Evolutionary conservation across 495 filamentous ascomycete genomes (phyloP).

Genomic region (Penicillium argentinense): DNA sequence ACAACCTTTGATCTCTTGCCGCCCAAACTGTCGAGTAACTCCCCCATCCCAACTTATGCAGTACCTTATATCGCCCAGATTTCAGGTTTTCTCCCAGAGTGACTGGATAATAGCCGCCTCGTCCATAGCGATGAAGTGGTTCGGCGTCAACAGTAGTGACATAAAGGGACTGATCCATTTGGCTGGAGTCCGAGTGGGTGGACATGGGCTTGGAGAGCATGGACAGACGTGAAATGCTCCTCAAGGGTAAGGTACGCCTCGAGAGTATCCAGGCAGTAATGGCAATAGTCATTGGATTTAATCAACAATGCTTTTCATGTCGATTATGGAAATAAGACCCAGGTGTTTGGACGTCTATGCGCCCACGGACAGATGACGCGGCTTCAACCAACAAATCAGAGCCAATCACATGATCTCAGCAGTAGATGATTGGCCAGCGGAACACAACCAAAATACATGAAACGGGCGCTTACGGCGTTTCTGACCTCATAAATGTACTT

Average conservation of each 20-base stretch:
- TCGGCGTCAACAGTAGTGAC: constrained; percentile 22
- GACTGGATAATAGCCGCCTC: constrained; percentile 47
- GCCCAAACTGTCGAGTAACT: constrained; percentile 52
- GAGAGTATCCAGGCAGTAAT: constrained; percentile 4
- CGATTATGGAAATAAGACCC: constrained; percentile 4
- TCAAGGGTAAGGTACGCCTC: constrained; percentile 11
- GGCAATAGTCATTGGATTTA: constrained; percentile 7
- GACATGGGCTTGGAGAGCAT: constrained; percentile 14
- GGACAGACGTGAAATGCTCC: constrained; percentile 5
- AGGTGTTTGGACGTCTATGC: constrained; percentile 7
- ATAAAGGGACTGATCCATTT: constrained; percentile 19
- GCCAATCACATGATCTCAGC: constrained; percentile 13
- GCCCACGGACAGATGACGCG: constrained; percentile 11
- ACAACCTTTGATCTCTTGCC: constrained; percentile 38
- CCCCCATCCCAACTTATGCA: constrained; percentile 51
- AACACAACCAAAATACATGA: background rate
- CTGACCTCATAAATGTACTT: background rate
- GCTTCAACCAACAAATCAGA: constrained; percentile 3
- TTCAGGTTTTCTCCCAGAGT: constrained; percentile 36
- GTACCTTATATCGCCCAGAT: constrained; percentile 41
- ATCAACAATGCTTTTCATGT: constrained; percentile 2
- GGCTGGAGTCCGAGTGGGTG: constrained; percentile 15
- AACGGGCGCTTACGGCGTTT: constrained; percentile 5
- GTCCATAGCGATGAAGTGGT: constrained; percentile 30
- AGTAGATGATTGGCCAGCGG: constrained; percentile 4